phyloP scores from a whole-genome alignment of 1,139 yeast genomes.

The Kluyveromyces sp. region DNA sequence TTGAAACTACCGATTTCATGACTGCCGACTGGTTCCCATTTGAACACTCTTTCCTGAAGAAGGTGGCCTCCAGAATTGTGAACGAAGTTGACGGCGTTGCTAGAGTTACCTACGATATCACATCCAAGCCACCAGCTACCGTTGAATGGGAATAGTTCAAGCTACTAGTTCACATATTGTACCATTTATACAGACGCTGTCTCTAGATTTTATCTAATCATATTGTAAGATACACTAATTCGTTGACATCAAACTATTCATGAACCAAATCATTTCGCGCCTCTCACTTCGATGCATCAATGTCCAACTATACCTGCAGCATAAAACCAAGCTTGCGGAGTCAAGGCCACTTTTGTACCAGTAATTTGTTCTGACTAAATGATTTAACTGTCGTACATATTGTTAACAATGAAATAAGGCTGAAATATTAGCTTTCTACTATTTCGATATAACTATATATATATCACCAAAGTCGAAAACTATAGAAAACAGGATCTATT shows the following conservation, averaged over 20 bases:
- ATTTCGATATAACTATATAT: no score
- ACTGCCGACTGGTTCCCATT: constrained; percentile 98
- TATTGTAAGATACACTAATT: not conserved
- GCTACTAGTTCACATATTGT: no score
- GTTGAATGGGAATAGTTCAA: constrained; percentile 99
- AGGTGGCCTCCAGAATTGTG: constrained; percentile 90
- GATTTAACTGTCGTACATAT: no score
- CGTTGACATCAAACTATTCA: not conserved
- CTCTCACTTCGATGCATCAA: no score
- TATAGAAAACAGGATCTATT: not conserved
- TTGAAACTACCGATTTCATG: constrained; percentile 97
- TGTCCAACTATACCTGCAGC: no score
- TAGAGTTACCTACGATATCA: constrained; percentile 96
- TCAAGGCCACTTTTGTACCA: no score
- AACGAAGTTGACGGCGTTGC: constrained; percentile 99
- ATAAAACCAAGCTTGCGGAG: no score
- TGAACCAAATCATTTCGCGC: not conserved
- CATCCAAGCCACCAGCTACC: constrained; percentile 98
- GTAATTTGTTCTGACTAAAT: no score
- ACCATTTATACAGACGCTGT: no score
- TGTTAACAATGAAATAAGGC: no score
- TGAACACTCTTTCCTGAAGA: constrained; percentile 87
- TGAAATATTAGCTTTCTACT: not conserved
- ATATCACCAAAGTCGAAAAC: no score
- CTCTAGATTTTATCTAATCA: no score